These are phyloP conservation scores for Pythium sp. DNA, from an alignment of 352 stramenopile species.

Conservation along the genomic window DNA sequence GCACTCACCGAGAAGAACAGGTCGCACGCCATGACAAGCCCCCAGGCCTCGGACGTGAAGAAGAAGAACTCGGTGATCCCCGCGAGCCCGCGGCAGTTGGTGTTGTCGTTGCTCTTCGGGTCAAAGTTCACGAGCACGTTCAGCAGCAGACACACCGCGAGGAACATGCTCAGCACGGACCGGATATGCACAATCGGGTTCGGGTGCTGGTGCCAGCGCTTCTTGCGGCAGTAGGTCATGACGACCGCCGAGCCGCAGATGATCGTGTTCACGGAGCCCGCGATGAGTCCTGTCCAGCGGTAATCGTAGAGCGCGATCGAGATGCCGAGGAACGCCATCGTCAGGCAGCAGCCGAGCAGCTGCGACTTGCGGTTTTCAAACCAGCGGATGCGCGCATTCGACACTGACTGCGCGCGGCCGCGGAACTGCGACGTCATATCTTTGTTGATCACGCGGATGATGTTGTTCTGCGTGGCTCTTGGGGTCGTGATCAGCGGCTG, in stretches of 20 bases:
- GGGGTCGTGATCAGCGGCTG: slow-evolving; percentile 65
- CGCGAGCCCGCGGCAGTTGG: slow-evolving; percentile 64
- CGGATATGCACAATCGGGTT: slow-evolving; percentile 89
- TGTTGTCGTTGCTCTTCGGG: slow-evolving; percentile 37
- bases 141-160: slow-evolving; percentile 77
- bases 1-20: slow-evolving; percentile 70
- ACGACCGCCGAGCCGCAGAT: slow-evolving; percentile 85
- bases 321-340: slow-evolving; percentile 82
- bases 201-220: slow-evolving; percentile 87
- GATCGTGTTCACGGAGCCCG: slow-evolving; percentile 85
- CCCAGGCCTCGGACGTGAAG: slow-evolving; percentile 84
- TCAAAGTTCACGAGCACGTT: slow-evolving; percentile 83
- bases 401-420: slow-evolving; percentile 62
- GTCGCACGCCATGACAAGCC: slow-evolving; percentile 86
- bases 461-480: slow-evolving; percentile 59
- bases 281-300: slow-evolving; percentile 83
- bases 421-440: slow-evolving; percentile 87
- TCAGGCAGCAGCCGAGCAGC: slow-evolving; percentile 79
- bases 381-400: slow-evolving; percentile 78
- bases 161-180: slow-evolving; percentile 81
- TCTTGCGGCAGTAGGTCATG: slow-evolving; percentile 85
- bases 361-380: slow-evolving; percentile 90
- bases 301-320: slow-evolving; percentile 89
- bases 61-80: slow-evolving; percentile 90
- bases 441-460: slow-evolving; percentile 89